Conservation (phyloP, 169 alveolate species). For the Plasmodium cynomolgi region DNA sequence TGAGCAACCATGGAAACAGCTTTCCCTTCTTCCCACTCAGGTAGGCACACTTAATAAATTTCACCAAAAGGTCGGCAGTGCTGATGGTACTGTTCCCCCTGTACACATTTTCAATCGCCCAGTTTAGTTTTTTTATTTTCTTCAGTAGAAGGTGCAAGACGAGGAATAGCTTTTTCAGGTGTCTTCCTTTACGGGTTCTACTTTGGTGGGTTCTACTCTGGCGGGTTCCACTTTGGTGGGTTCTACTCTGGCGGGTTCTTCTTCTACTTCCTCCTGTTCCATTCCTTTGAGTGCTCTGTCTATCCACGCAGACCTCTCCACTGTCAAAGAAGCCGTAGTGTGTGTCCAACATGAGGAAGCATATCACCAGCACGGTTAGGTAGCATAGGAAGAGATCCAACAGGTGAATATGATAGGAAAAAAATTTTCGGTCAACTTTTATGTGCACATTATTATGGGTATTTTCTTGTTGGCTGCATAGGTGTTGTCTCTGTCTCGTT, state of each 20-base stretch:
- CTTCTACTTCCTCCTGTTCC: no score
- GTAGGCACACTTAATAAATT: constrained; percentile 15
- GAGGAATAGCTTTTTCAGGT: constrained; percentile 16
- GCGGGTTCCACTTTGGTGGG: neutral
- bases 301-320: constrained; percentile 1
- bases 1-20: neutral
- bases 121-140: constrained; percentile 37
- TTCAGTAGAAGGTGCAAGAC: constrained; percentile 25
- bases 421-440: constrained; percentile 4
- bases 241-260: neutral
- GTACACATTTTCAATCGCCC: constrained; percentile 51
- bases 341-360: constrained; percentile 19
- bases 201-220: neutral
- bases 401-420: constrained; percentile 36
- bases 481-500: neutral
- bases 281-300: neutral
- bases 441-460: neutral
- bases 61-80: neutral
- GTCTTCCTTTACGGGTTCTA: neutral
- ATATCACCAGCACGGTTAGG: constrained; percentile 26
- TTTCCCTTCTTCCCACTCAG: neutral
- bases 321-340: constrained; percentile 26
- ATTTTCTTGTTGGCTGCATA: neutral
- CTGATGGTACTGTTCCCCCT: neutral
- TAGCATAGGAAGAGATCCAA: constrained; percentile 45